Percentiles rank a stretch among this genome's conserved stretches.
These are phyloP conservation scores for Penicillium arizonense DNA, from an alignment of 495 filamentous ascomycete genomes.

Conservation along the genomic window DNA sequence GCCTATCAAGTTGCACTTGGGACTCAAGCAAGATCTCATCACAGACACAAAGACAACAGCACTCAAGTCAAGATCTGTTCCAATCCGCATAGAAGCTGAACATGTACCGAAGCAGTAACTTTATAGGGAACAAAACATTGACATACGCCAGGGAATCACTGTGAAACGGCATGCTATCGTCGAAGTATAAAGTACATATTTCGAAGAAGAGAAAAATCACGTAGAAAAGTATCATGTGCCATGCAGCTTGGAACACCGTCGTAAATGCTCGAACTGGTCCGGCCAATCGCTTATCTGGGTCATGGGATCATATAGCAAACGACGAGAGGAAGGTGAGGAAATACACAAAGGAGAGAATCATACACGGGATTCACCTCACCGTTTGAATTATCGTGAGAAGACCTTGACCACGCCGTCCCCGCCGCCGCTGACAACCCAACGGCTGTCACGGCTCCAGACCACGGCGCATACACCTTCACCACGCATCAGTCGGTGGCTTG, in stretches of 20 bases:
- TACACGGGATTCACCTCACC: slow-evolving; percentile 34
- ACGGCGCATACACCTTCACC: slow-evolving; percentile 92
- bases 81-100: neutral
- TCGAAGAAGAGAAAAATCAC: slow-evolving; percentile 25
- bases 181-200: slow-evolving; percentile 29
- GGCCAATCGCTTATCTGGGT: slow-evolving; percentile 45
- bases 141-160: slow-evolving; percentile 29
- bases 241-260: slow-evolving; percentile 39
- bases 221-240: slow-evolving; percentile 38
- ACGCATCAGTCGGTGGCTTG: slow-evolving; percentile 84
- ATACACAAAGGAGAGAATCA: slow-evolving; percentile 28
- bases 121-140: slow-evolving; percentile 13
- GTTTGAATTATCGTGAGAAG: slow-evolving; percentile 61
- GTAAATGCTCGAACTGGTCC: slow-evolving; percentile 42
- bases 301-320: slow-evolving; percentile 38
- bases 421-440: slow-evolving; percentile 90
- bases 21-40: neutral
- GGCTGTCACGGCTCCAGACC: slow-evolving; percentile 90
- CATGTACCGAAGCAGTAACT: slow-evolving; percentile 11
- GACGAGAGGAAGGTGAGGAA: slow-evolving; percentile 19
- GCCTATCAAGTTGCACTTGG: neutral
- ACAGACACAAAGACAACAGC: neutral
- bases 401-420: slow-evolving; percentile 98
- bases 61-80: neutral
- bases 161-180: slow-evolving; percentile 25